These are phyloP conservation scores for Botrytis fragariae DNA, from an alignment of 2,329 filamentous ascomycete genomes.

Conservation along the genomic window DNA sequence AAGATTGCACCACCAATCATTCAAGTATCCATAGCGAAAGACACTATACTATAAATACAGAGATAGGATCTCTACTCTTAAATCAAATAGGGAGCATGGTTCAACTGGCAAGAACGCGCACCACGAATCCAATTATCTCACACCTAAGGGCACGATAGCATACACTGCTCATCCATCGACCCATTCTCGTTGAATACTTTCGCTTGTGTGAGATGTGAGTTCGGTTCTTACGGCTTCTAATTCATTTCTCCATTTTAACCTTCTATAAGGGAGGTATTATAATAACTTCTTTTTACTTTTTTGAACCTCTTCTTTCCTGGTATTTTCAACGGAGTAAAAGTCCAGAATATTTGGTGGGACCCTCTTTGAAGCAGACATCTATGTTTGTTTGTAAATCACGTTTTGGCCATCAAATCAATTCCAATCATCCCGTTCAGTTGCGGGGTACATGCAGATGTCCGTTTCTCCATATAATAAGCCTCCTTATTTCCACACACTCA, in stretches of 20 bases:
- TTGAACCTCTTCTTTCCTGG: not conserved
- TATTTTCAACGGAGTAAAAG: not conserved
- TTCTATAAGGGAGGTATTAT: not conserved
- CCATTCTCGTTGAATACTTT: not conserved
- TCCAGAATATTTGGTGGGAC: not conserved
- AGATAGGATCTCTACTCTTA: not conserved
- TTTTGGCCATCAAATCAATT: not conserved
- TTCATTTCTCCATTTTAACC: not conserved
- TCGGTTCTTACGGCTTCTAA: not conserved
- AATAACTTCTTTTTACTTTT: not conserved
- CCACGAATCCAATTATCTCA: not conserved
- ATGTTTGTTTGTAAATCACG: not conserved
- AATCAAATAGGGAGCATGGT: not conserved
- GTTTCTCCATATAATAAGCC: not conserved
- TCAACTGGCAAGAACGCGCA: not conserved
- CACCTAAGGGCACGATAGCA: not conserved
- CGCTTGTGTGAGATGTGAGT: not conserved
- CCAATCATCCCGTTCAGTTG: not conserved
- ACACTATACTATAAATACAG: not conserved
- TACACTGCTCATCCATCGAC: not conserved
- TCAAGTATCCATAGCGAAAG: not conserved
- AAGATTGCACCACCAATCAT: not conserved
- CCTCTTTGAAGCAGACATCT: not conserved
- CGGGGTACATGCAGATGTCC: not conserved
- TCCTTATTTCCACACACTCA: not conserved